A percentile compares a stretch with the other conserved stretches of the same genome.
phyloP scores from a whole-genome alignment of 768 basidiomycete species.

The Plicaturopsis crispa region DNA sequence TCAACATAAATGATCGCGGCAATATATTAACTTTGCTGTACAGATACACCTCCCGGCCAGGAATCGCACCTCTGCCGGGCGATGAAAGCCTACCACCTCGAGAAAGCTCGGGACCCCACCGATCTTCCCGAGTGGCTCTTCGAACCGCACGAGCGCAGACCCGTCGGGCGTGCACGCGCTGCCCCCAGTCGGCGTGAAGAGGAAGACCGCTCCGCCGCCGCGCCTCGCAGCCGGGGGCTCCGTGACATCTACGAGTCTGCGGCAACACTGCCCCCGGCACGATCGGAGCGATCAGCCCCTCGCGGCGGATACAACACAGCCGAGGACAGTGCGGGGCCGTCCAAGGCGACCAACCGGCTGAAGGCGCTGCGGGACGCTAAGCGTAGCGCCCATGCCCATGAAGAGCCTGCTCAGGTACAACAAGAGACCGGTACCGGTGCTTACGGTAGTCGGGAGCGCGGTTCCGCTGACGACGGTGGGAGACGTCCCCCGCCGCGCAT shows the following conservation, averaged over 20 bases:
- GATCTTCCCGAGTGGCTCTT: slow-evolving; percentile 67
- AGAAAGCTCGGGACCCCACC: slow-evolving; percentile 44
- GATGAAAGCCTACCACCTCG: slow-evolving; percentile 62
- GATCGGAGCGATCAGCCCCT: slow-evolving; percentile 8
- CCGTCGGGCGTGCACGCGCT: slow-evolving; percentile 9
- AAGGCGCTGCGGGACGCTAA: slow-evolving; percentile 45
- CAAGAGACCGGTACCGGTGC: no score
- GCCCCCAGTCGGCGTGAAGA: slow-evolving; percentile 9
- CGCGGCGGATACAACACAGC: slow-evolving; percentile 8
- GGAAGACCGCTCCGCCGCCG: slow-evolving; percentile 8
- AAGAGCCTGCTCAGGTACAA: no score
- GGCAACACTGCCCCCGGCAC: slow-evolving; percentile 9
- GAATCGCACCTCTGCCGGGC: slow-evolving; percentile 57
- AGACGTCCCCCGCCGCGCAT: slow-evolving; percentile 12
- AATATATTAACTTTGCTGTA: not conserved
- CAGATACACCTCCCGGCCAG: slow-evolving; percentile 44
- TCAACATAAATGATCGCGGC: not conserved
- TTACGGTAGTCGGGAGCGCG: no score
- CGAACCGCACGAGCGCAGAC: slow-evolving; percentile 43
- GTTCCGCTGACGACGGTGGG: slow-evolving; percentile 2
- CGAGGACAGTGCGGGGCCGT: slow-evolving; percentile 17
- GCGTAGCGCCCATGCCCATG: slow-evolving; percentile 21
- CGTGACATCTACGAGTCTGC: slow-evolving; percentile 31
- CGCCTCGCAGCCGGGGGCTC: slow-evolving; percentile 18
- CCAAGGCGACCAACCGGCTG: slow-evolving; percentile 37